A percentile compares a stretch with the other conserved stretches of the same genome.
Conservation (phyloP, 805 yeast genomes). For the Dipodascopsis uninucleata region DNA sequence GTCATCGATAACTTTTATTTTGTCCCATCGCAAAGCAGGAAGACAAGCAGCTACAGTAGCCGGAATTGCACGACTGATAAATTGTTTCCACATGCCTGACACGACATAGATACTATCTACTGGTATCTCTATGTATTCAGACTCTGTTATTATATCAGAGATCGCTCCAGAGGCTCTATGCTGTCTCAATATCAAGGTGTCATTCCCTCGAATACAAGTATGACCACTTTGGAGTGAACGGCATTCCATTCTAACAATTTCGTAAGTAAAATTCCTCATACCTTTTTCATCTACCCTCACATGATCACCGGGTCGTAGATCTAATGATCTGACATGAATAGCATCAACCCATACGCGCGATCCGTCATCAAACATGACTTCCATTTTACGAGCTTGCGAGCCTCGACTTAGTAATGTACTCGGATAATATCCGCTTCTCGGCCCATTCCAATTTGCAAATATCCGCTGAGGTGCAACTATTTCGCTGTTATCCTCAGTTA, state of each 20-base stretch:
- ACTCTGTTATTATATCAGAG: background rate
- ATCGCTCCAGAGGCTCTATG: background rate
- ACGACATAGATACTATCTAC: slow-evolving; percentile 4
- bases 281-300: slow-evolving; percentile 2
- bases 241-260: background rate
- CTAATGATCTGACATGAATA: slow-evolving; percentile 10
- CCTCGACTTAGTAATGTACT: slow-evolving; percentile 1
- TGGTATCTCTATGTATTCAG: background rate
- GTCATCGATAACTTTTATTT: background rate
- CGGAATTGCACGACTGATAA: slow-evolving; percentile 2
- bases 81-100: slow-evolving; percentile 3
- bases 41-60: slow-evolving; percentile 2
- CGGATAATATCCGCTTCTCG: slow-evolving; percentile 11
- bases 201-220: slow-evolving; percentile 8
- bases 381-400: background rate
- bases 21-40: background rate
- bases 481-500: background rate
- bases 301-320: slow-evolving; percentile 15
- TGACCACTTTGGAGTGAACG: background rate
- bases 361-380: slow-evolving; percentile 16
- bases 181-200: slow-evolving; percentile 7
- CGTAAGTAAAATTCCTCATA: slow-evolving; percentile 4
- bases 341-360: slow-evolving; percentile 2
- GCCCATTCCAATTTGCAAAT: slow-evolving; percentile 19
- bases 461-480: slow-evolving; percentile 11